A percentile compares a stretch with the other conserved stretches of the same genome.
Conservation (phyloP, 805 yeast species). For the Cyberlindnera xishuangbannaensis region DNA sequence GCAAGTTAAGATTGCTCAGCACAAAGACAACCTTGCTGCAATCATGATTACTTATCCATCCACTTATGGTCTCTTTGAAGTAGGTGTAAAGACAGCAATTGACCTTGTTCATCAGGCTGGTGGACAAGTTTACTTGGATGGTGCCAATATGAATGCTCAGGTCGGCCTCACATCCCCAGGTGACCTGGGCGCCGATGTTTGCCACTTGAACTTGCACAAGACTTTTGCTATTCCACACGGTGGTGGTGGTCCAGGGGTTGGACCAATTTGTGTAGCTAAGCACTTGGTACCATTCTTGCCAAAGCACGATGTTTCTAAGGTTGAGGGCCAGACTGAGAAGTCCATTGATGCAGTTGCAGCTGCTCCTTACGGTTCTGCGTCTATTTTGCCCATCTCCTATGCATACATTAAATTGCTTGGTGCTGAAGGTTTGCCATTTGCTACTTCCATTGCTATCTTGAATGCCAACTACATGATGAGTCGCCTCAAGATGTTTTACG, state of each 20-base stretch:
- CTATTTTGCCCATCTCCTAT: constrained; percentile 89
- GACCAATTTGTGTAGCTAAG: constrained; percentile 88
- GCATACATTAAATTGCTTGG: constrained; percentile 95
- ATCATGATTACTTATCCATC: constrained; percentile 97
- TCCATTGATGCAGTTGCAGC: constrained; percentile 78
- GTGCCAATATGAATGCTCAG: constrained; percentile 99
- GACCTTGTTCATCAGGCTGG: constrained; percentile 81
- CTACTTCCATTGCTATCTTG: constrained; percentile 86
- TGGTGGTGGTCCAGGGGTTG: constrained; percentile 99
- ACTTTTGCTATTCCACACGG: constrained; percentile 98
- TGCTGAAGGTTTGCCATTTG: constrained; percentile 70
- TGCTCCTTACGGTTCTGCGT: constrained; percentile 95
- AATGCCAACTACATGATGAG: constrained; percentile 95
- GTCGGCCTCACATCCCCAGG: constrained; percentile 97
- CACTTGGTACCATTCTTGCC: constrained; percentile 84
- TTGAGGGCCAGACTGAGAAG: constrained; percentile 35
- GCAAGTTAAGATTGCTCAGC: constrained; percentile 61
- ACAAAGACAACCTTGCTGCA: constrained; percentile 72
- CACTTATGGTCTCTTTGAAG: constrained; percentile 94
- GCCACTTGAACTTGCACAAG: constrained; percentile 94
- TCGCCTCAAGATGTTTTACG: constrained; percentile 62
- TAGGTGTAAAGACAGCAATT: constrained; percentile 79
- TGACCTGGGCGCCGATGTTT: constrained; percentile 95
- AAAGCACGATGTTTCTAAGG: constrained; percentile 54
- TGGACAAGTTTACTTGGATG: constrained; percentile 96